Evolutionary conservation across 257 asterid genomes (phyloP), one percentile per base, ranked within the genome.

Genomic region (Coffea canephora): DNA sequence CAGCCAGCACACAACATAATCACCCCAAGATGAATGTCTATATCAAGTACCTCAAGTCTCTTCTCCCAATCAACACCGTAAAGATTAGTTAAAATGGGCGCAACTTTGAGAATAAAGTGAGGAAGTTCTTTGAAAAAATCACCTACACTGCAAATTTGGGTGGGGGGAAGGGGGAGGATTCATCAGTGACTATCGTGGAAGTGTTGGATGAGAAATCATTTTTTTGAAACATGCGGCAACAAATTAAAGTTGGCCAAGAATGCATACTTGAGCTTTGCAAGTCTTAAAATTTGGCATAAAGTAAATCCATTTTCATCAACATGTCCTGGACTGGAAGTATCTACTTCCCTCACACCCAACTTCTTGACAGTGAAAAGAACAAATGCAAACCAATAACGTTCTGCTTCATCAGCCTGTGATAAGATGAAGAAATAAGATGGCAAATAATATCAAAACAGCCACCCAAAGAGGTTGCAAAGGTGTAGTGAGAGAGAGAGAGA

Each of bases 51-150:
- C 99, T 91, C 92, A 21, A 93, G 91, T 86, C 92, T 93, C 89
- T 91, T 93, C 89, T 91, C 96, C 98, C 99, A 95, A 82, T 90
- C 97, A 55, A 77, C 84, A 31, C 98, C 98, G 55, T 91, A 95
- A 39, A 89, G 78, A 78, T 82, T 87, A 77, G 91, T 84, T 84
- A 95, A 84, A 82, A 88, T 87, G 8, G 95, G 86, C 48, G 97
- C 97, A 85, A 82, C 97, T 91, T 95, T 95, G 83, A 92, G 79
- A 61, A 93, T 86, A 79, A 93, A 91, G 52, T 93, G 98, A 36
- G 89, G 89, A 62, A 95, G 91, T 84, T 95, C 99, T 83, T 90
- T 93, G 88, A 90, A 93, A 82, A 95, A 95, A 78, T 93, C 99
- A 79, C 81, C 80, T 57, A 91, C 71, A 84, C 99, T 95, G 93